Percentiles rank a stretch among this genome's conserved stretches.
phyloP scores from a whole-genome alignment of 495 filamentous ascomycete species.

The Parathielavia hyrcaniae region DNA sequence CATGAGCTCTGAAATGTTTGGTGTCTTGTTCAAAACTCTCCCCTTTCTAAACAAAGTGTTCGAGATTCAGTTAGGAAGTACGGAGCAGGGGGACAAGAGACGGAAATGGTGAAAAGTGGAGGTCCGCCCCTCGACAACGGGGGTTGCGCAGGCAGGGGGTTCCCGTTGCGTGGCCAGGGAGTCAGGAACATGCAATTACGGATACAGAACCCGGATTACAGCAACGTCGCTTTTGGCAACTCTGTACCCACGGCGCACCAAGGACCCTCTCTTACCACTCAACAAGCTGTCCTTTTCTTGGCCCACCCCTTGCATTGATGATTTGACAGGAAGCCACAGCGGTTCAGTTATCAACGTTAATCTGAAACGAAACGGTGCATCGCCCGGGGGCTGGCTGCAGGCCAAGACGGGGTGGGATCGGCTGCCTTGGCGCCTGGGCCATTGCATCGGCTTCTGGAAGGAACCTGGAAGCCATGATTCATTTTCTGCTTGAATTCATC shows the following conservation, averaged over 20 bases:
- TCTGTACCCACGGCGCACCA: not conserved
- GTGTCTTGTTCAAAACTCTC: not conserved
- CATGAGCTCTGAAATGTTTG: not conserved
- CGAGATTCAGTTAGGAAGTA: not conserved
- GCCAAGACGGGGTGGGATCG: conserved; percentile 12
- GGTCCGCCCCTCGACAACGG: conserved; percentile 9
- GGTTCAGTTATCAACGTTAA: too few relatives aligned
- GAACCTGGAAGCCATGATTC: not conserved
- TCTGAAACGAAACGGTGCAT: conserved; percentile 15
- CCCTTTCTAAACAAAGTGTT: not conserved
- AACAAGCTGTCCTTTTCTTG: not conserved
- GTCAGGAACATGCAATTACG: conserved; percentile 6
- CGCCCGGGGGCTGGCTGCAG: conserved; percentile 1
- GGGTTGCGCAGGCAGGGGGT: not conserved
- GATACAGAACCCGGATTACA: not conserved
- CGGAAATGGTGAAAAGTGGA: conserved; percentile 7
- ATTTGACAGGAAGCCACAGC: conserved; percentile 1
- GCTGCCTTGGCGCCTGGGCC: not conserved
- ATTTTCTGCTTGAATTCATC: not conserved
- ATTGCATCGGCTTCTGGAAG: too few relatives aligned
- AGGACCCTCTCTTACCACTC: not conserved
- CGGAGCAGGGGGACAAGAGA: conserved; percentile 1
- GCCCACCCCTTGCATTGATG: too few relatives aligned
- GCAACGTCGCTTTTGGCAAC: not conserved
- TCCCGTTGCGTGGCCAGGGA: too few relatives aligned